Percentiles rank a stretch among this genome's conserved stretches.
Evolutionary conservation across 2,329 filamentous ascomycete genomes (phyloP).

Genomic region (Ophioceras dolichostomum): DNA sequence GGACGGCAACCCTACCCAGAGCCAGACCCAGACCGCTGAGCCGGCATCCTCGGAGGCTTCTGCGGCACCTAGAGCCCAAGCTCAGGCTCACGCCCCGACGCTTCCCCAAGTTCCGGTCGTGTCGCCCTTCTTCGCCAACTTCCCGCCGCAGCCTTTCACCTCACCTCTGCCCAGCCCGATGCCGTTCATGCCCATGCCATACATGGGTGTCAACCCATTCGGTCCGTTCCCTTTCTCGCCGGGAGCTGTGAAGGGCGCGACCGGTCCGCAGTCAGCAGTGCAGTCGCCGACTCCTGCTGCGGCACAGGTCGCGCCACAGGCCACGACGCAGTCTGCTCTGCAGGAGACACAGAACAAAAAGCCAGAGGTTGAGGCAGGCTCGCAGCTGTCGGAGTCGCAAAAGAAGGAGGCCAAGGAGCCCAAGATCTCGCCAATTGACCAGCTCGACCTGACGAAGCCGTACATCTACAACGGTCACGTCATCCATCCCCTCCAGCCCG

Average conservation of each 20-base stretch:
- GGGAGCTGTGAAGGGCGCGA: not conserved
- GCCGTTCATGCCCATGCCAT: slow-evolving; percentile 14
- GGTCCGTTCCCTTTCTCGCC: slow-evolving; percentile 7
- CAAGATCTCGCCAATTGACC: slow-evolving; percentile 26
- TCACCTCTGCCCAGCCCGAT: slow-evolving; percentile 5
- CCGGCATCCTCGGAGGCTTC: slow-evolving; percentile 1
- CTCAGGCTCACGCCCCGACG: not conserved
- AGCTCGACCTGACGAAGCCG: slow-evolving; percentile 32
- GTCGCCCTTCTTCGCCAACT: slow-evolving; percentile 8
- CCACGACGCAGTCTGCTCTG: slow-evolving; percentile 9
- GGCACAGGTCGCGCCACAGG: too few species aligned
- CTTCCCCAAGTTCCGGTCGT: slow-evolving; percentile 13
- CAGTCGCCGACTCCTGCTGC: too few species aligned
- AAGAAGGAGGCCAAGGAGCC: slow-evolving; percentile 17
- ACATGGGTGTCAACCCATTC: slow-evolving; percentile 18
- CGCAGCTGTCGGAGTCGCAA: slow-evolving; percentile 12
- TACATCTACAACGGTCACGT: slow-evolving; percentile 25
- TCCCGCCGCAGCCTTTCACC: slow-evolving; percentile 9
- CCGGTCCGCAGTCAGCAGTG: too few species aligned
- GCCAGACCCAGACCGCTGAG: slow-evolving; percentile 1
- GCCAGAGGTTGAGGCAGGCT: slow-evolving; percentile 22
- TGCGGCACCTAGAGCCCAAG: too few species aligned
- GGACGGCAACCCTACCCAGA: slow-evolving; percentile 7
- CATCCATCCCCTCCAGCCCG: slow-evolving; percentile 9
- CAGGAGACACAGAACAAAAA: slow-evolving; percentile 15